Conservation (phyloP, 176 grass and related monocot genomes). For the Phyllostachys edulis region DNA sequence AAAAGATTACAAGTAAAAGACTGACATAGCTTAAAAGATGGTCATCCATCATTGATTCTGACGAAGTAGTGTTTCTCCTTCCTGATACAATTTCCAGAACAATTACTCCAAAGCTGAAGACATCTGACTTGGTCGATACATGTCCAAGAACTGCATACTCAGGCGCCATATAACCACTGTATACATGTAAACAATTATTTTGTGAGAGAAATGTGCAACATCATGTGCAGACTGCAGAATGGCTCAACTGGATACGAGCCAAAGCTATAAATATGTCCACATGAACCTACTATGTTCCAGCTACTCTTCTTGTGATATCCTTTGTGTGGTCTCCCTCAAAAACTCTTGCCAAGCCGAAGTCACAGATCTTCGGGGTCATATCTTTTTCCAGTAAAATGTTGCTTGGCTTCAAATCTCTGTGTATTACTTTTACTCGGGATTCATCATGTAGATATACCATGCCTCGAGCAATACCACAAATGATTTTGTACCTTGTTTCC, state of each 20-base stretch:
- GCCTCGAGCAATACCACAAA: constrained; percentile 65
- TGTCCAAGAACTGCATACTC: constrained; percentile 54
- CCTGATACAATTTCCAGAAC: constrained; percentile 51
- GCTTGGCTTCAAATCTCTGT: constrained; percentile 72
- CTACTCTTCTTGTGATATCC: constrained; percentile 61
- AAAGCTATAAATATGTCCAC: not conserved
- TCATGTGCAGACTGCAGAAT: not conserved
- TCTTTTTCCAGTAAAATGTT: constrained; percentile 72
- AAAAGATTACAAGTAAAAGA: not conserved
- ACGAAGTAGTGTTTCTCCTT: constrained; percentile 39
- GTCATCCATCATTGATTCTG: constrained; percentile 32
- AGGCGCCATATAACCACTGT: constrained; percentile 47
- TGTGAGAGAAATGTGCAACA: not conserved
- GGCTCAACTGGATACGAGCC: not conserved
- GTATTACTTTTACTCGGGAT: constrained; percentile 50
- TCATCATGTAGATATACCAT: constrained; percentile 69
- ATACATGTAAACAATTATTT: not conserved
- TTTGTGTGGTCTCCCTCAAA: constrained; percentile 47
- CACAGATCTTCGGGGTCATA: constrained; percentile 64
- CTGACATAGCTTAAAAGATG: constrained; percentile 27
- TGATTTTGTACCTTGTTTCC: constrained; percentile 56
- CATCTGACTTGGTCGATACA: constrained; percentile 46
- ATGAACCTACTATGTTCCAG: constrained; percentile 54
- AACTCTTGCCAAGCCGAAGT: constrained; percentile 70
- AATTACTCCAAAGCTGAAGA: constrained; percentile 61